A percentile compares a stretch with the other conserved stretches of the same genome.
Evolutionary conservation across 2,329 filamentous ascomycete species (phyloP).

Genomic region (Westerdykella ornata): DNA sequence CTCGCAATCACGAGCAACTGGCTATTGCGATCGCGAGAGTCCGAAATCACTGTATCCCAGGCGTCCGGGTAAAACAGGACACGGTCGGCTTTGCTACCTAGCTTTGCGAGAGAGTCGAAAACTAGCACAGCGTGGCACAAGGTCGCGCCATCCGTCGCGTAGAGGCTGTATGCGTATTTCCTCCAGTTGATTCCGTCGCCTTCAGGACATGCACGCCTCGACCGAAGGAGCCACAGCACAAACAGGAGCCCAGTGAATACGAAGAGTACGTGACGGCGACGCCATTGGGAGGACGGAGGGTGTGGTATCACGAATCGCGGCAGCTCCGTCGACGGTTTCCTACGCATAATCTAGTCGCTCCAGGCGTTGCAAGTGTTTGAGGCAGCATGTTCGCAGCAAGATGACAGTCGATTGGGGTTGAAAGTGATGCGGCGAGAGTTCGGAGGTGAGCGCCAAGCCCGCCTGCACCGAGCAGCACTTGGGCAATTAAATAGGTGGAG

Average conservation of each 20-base stretch:
- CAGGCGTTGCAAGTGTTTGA: constrained; percentile 1
- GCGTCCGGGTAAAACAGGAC: constrained; percentile 42
- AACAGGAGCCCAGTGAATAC: constrained; percentile 20
- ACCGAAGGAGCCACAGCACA: constrained; percentile 25
- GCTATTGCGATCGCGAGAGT: constrained; percentile 34
- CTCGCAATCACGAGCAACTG: constrained; percentile 46
- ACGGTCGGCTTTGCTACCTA: constrained; percentile 42
- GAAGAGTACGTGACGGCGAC: constrained; percentile 26
- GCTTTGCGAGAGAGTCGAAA: constrained; percentile 39
- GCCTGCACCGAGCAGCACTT: neutral
- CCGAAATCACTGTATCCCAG: constrained; percentile 29
- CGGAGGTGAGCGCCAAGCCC: constrained; percentile 10
- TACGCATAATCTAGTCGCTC: constrained; percentile 23
- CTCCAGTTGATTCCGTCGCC: constrained; percentile 32
- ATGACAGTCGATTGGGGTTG: constrained; percentile 4
- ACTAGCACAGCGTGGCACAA: constrained; percentile 43
- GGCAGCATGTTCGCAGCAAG: constrained; percentile 8
- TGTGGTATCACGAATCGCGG: constrained; percentile 21
- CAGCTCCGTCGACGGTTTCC: constrained; percentile 31
- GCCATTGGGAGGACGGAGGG: constrained; percentile 16
- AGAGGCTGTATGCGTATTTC: constrained; percentile 40
- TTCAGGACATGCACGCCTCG: constrained; percentile 6
- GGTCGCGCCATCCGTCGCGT: constrained; percentile 39
- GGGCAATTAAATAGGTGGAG: too few species aligned
- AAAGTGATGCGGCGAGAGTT: constrained; percentile 10